A percentile compares a stretch with the other conserved stretches of the same genome.
phyloP scores from a whole-genome alignment of 495 filamentous ascomycete species.

The Neurospora sp. region DNA sequence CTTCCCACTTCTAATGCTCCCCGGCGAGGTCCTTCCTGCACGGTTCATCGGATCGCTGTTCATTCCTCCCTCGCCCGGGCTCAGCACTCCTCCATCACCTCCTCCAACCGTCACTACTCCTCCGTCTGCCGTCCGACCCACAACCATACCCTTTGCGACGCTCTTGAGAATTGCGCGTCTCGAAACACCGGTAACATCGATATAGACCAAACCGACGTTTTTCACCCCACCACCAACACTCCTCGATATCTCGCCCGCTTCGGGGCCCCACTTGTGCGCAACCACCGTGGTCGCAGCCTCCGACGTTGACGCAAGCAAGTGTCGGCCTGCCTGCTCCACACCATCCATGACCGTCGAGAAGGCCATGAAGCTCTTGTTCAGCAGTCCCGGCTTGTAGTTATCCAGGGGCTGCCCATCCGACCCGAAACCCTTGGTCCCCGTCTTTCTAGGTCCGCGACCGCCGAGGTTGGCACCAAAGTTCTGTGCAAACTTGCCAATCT shows the following conservation, averaged over 20 bases:
- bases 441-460: conserved; percentile 48
- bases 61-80: conserved; percentile 1
- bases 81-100: conserved; percentile 47
- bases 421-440: conserved; percentile 43
- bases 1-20: conserved; percentile 17
- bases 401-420: conserved; percentile 52
- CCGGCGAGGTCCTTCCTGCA: conserved; percentile 4
- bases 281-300: conserved; percentile 73
- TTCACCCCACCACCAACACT: conserved; percentile 76
- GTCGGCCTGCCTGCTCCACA: conserved; percentile 72
- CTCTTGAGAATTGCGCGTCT: conserved; percentile 78
- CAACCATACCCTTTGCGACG: conserved; percentile 97
- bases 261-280: conserved; percentile 69
- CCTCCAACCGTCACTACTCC: conserved; percentile 76
- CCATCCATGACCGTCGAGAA: conserved; percentile 94
- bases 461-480: conserved; percentile 72
- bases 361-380: conserved; percentile 94
- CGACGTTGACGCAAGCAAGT: conserved; percentile 60
- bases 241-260: conserved; percentile 66
- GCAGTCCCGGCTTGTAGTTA: conserved; percentile 73
- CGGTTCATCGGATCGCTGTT: neutral
- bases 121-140: conserved; percentile 76
- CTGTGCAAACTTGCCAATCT: conserved; percentile 71
- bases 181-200: conserved; percentile 88
- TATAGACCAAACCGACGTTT: conserved; percentile 96